Evolutionary conservation across 306 rosid genomes (phyloP), one percentile per base, ranked within the genome.

Genomic region (Vigna reflexopilosa): DNA sequence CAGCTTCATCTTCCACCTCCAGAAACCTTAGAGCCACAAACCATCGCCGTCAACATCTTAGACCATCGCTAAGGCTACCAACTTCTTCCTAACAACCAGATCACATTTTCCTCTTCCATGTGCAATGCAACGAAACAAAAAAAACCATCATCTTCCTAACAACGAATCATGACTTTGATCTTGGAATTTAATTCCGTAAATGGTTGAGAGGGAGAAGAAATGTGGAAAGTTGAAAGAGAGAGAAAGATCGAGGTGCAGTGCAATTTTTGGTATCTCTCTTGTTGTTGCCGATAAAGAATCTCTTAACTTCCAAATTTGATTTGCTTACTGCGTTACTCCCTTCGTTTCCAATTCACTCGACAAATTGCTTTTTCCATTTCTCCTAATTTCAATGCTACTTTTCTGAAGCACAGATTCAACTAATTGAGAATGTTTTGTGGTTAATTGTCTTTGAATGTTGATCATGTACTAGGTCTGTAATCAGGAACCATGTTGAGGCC

Each of bases 401-500:
- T 20, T 20, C 1, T 20, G 22, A 20, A 20, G 22, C 22, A 20
- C 22, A 1, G 1, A 20, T 20, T 20, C 22, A 20, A 20, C 22
- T 20, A 20, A 20, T 20, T 0, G 22, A 20, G 22, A 20, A 20
- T 20, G 22, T 20, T 20, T 20, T 20, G 1, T 20, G 22, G 22
- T 20, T 20, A 20, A 66, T 75, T 83, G 19, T 47, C 13, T 75
- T 71, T 83, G 48, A 73, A 71, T 76, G 6, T 72, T 73, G 97
- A 20, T 1, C 1, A 20, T 0, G 91, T 82, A 73, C 86, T 73
- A 63, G 76, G 77, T 73, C 75, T 61, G 68, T 76, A 73, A 73
- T 80, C 77, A 70, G 83, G 48, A 75, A 81, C 15, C 72, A 93
- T 93, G 97, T 86, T 97, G 59, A 89, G 95, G 79, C 90, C 98